Conservation (phyloP, 1,284 basidiomycete species). For the Takashimella tepidaria region DNA sequence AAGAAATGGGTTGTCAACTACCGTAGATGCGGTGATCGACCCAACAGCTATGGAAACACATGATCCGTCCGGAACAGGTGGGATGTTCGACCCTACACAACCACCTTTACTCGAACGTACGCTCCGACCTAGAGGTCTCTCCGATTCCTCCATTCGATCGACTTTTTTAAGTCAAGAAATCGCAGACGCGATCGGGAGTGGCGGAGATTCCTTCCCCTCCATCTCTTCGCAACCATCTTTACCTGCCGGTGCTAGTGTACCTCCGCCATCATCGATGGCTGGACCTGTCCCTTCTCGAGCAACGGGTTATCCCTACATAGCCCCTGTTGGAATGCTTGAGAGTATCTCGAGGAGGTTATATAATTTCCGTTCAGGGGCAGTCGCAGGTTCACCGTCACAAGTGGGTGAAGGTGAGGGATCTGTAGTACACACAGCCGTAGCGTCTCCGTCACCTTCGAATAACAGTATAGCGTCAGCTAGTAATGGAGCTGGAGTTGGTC, state of each 20-base stretch:
- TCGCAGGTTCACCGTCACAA: slow-evolving; percentile 11
- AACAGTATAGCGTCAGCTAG: background rate
- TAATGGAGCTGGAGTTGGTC: background rate
- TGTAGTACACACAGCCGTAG: background rate
- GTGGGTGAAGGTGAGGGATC: slow-evolving; percentile 4
- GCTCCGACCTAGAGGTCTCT: slow-evolving; percentile 70
- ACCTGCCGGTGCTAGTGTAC: background rate
- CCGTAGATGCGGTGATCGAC: slow-evolving; percentile 74
- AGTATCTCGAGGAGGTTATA: slow-evolving; percentile 22
- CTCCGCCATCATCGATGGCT: background rate
- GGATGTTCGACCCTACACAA: slow-evolving; percentile 42
- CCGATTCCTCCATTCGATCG: slow-evolving; percentile 83
- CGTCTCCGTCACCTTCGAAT: slow-evolving; percentile 1
- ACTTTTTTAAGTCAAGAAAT: slow-evolving; percentile 56
- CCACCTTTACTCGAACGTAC: slow-evolving; percentile 58
- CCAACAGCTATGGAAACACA: slow-evolving; percentile 44
- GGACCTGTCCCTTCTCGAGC: background rate
- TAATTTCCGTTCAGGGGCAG: slow-evolving; percentile 12
- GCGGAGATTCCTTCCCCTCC: too few relatives aligned
- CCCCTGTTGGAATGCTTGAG: slow-evolving; percentile 15
- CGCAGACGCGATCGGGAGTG: slow-evolving; percentile 1
- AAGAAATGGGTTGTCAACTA: slow-evolving; percentile 53
- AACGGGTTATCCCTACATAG: background rate
- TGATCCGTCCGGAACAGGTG: slow-evolving; percentile 19
- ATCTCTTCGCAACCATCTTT: too few relatives aligned